Percentiles rank a stretch among this genome's conserved stretches.
These are phyloP conservation scores for Daldinia caldariorum DNA, from an alignment of 495 filamentous ascomycete species.

Conservation along the genomic window DNA sequence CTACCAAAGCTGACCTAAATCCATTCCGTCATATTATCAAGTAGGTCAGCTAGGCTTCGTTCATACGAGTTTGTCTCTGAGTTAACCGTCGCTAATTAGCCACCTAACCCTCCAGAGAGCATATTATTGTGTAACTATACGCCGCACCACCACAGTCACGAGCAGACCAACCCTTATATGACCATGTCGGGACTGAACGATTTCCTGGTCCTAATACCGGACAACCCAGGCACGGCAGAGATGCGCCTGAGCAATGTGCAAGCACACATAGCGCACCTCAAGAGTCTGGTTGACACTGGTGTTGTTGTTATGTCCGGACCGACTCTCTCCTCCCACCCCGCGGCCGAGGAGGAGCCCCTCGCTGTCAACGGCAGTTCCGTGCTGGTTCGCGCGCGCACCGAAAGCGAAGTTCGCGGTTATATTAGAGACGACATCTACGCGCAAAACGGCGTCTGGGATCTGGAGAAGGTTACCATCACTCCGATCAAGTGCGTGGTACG, in stretches of 20 bases:
- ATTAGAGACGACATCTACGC: slow-evolving; percentile 32
- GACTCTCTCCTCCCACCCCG: slow-evolving; percentile 30
- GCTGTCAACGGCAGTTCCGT: slow-evolving; percentile 35
- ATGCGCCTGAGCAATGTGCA: slow-evolving; percentile 26
- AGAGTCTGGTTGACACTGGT: slow-evolving; percentile 30
- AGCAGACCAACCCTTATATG: neutral
- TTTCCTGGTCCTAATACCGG: slow-evolving; percentile 35
- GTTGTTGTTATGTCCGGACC: slow-evolving; percentile 39
- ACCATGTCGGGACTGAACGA: slow-evolving; percentile 40
- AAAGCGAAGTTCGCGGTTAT: slow-evolving; percentile 25
- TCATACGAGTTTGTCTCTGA: neutral
- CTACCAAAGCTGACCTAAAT: neutral
- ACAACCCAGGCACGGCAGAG: slow-evolving; percentile 25
- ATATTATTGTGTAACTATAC: neutral
- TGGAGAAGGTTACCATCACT: slow-evolving; percentile 27
- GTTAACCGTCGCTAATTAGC: neutral
- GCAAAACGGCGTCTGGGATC: slow-evolving; percentile 38
- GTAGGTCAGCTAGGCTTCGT: neutral
- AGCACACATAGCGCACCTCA: slow-evolving; percentile 28
- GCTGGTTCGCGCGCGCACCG: slow-evolving; percentile 27
- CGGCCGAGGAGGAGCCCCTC: slow-evolving; percentile 15
- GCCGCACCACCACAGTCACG: neutral
- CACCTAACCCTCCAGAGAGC: neutral
- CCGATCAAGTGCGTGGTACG: slow-evolving; percentile 32
- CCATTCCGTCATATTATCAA: neutral